phyloP scores from a whole-genome alignment of 1,284 basidiomycete species.

The Microbotryomycetes sp. region DNA sequence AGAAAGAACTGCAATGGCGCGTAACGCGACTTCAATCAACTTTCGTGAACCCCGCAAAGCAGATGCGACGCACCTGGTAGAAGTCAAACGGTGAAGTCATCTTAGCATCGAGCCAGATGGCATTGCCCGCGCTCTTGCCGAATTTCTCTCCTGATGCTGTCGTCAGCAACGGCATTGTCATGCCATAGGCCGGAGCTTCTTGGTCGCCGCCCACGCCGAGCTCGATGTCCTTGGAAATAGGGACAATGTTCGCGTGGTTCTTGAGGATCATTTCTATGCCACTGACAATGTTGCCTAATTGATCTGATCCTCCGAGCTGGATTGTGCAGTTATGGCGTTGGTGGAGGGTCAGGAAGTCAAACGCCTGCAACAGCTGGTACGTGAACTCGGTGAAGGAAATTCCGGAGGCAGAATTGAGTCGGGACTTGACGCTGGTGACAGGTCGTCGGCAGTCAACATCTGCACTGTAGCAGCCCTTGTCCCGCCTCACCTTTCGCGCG shows the following conservation, averaged over 20 bases:
- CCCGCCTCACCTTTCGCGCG: conserved; percentile 74
- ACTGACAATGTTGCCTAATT: conserved; percentile 86
- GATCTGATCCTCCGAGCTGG: conserved; percentile 93
- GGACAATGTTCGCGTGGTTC: not conserved
- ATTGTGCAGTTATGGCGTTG: conserved; percentile 62
- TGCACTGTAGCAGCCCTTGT: not conserved
- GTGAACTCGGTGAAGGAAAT: conserved; percentile 97
- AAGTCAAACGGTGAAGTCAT: conserved; percentile 81
- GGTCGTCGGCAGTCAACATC: not conserved
- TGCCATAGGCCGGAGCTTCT: conserved; percentile 60
- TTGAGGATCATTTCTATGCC: conserved; percentile 34
- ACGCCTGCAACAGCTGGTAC: conserved; percentile 94
- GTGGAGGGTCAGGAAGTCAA: conserved; percentile 82
- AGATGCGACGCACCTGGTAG: conserved; percentile 62
- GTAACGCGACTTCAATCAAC: not conserved
- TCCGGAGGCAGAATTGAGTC: conserved; percentile 61
- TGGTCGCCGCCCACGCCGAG: conserved; percentile 18
- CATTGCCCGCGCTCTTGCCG: conserved; percentile 94
- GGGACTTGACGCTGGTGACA: conserved; percentile 66
- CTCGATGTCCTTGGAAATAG: not conserved
- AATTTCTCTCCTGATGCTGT: conserved; percentile 88
- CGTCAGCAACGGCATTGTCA: conserved; percentile 91
- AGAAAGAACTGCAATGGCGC: conserved; percentile 69
- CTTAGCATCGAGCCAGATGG: conserved; percentile 73
- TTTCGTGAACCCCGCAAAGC: not conserved